Base-by-base conservation (phyloP, 306 rosid species). In the Quercus robur region DNA sequence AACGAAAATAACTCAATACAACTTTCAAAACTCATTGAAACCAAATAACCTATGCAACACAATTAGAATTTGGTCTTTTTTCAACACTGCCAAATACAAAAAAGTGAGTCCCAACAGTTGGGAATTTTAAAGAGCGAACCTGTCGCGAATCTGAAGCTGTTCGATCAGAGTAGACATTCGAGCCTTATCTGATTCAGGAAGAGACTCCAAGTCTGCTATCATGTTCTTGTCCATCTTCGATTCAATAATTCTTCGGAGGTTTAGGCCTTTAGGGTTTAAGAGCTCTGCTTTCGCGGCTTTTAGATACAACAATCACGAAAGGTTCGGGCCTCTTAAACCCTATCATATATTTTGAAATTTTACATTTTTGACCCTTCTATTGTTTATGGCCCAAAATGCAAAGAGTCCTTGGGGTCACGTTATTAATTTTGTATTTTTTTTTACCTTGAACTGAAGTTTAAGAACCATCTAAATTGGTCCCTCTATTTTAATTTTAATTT, bases 71-170 rank as follows among this genome's bases (percentile, higher is more conserved):
- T 10, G 26, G 44, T 67, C 44, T 35, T 23, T 33, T 19, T 67
- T 66, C 49, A 33, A 28, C 21, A 67, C 51, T 17, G 35, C 20
- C 19, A 67, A 49, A 14, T 5, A 11, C 1, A 21, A 58, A 31
- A 31, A 31, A 67, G 4, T 4, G 38, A 35, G 7, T 33, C 51
- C 52, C 21, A 31, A 19, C 19, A 10, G n/a, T 26, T 64, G 19
- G 41, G 18, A 18, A 15, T 64, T 31, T 15, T 20, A 82, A 18
- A 79, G 62, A 68, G 44, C 23, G 51, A 80, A 92, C 97, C 97
- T 92, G 87, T 94, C 98, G 30, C 93, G 91, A 35, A 83, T 71
- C 83, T 90, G 97, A 70, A 89, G 92, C 57, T 88, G 87, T 9
- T 89, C 91, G 23, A 84, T 86, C 72, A 87, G 78, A 81, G 85